Evolutionary conservation across 202 grass and related monocot species (phyloP).

Genomic region (Dendrocalamus latiflorus): DNA sequence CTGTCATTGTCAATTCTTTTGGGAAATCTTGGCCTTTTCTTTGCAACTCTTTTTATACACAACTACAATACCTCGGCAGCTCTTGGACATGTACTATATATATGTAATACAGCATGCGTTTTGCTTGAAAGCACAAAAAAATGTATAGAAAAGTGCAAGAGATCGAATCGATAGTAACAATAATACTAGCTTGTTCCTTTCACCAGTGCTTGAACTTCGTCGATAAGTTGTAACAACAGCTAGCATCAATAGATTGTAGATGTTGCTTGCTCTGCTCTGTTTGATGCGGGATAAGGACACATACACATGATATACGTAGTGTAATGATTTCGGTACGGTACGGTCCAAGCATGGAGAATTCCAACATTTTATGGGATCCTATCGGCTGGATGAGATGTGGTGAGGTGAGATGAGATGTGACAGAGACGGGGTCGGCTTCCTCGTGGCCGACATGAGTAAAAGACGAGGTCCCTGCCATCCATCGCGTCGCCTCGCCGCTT

Average conservation of each 20-base stretch:
- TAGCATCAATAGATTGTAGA: not conserved
- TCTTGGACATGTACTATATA: too few relatives aligned
- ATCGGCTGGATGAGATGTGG: not conserved
- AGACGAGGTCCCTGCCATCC: not conserved
- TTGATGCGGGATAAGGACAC: not conserved
- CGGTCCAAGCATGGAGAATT: not conserved
- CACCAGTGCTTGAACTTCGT: too few relatives aligned
- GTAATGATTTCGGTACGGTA: not conserved
- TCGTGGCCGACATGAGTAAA: constrained; percentile 47
- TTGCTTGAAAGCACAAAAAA: too few relatives aligned
- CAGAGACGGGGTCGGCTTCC: constrained; percentile 31
- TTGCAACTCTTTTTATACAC: not conserved
- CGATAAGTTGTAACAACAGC: too few relatives aligned
- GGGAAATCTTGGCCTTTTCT: not conserved
- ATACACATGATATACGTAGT: not conserved
- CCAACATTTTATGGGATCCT: not conserved
- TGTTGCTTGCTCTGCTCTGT: not conserved
- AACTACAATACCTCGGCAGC: not conserved
- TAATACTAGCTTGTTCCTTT: too few relatives aligned
- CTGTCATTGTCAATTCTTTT: not conserved
- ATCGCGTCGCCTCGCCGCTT: not conserved
- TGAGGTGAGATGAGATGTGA: not conserved
- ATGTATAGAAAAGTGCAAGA: too few relatives aligned
- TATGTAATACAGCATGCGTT: too few relatives aligned
- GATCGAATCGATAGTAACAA: too few relatives aligned